Evolutionary conservation across 225 moss, liverwort and hornwort species (phyloP), one percentile per base, ranked within the genome.

Genomic region (Polytrichum formosum): DNA sequence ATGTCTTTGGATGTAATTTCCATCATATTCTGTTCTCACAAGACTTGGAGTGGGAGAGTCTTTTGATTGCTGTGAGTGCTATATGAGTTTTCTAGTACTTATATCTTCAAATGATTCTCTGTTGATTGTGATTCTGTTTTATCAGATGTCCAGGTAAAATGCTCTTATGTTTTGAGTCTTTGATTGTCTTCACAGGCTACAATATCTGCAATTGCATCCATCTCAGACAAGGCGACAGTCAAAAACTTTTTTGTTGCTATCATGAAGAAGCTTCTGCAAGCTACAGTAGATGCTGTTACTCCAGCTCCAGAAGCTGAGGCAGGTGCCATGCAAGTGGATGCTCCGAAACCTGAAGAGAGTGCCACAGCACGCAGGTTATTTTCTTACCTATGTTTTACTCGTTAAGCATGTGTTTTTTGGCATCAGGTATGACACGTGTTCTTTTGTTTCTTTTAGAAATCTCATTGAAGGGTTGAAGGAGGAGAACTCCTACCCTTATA

Each of bases 221-320:
- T 98, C 67, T 91, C 98, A 23, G 87, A 92, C 56, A 85, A 80
- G 75, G 81, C 91, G 72, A 91, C 90, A 46, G 81, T 94, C 5
- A 98, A 94, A 73, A 90, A 85, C 71, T 98, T 98, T 73, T 98
- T 90, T 80, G 82, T 94, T 65, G 78, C 86, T 61, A 91, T 98
- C 31, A 94, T 98, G 98, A 91, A 94, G 80, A 94, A 94, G 78
- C 88, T 98, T 29, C 80, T 94, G 55, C 85, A 92, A 82, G 98
- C 94, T 63, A 98, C 92, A 28, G 88, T 85, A 74, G 98, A 98
- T 54, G 89, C 90, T 63, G 85, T 78, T 25, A 81, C 87, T 68
- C 72, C 76, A 74, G 76, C 56, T 78, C 19, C 85, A 82, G 74
- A 75, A 26, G 29, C 81, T 74, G 86, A 82, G 72, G 31, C 77